Percentiles rank a stretch among this genome's conserved stretches.
These are phyloP conservation scores for Penicillium griseofulvum DNA, from an alignment of 2,329 filamentous ascomycete species.

Conservation along the genomic window DNA sequence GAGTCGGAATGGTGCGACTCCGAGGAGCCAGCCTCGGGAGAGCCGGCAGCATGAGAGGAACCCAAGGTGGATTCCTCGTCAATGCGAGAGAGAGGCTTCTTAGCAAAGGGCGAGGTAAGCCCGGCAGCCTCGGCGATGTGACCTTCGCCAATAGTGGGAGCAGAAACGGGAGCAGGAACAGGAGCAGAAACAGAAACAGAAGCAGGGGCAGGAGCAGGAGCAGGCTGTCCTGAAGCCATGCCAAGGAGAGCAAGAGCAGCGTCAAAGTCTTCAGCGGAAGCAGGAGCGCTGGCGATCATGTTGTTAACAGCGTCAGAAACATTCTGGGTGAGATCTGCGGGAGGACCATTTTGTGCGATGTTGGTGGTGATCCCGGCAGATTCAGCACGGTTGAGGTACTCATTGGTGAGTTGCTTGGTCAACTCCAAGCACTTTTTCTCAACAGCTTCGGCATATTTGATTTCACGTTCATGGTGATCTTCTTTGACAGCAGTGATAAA, in stretches of 20 bases:
- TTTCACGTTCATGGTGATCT: conserved; percentile 1
- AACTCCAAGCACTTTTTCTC: conserved; percentile 9
- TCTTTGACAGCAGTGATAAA: conserved; percentile 20
- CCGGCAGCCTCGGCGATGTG: background rate
- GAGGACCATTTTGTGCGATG: background rate
- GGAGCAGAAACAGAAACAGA: too few species aligned
- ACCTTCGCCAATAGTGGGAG: background rate
- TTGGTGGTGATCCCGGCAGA: background rate
- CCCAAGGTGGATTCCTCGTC: conserved; percentile 5
- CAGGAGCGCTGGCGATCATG: conserved; percentile 4
- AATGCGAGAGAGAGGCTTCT: conserved; percentile 2
- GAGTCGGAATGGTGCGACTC: conserved; percentile 3
- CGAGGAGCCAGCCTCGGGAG: background rate
- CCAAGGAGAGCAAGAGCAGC: conserved; percentile 17
- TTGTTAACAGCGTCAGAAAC: conserved; percentile 6
- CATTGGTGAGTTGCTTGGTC: conserved; percentile 8
- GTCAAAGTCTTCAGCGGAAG: conserved; percentile 8
- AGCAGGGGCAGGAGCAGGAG: background rate
- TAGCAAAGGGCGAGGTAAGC: background rate
- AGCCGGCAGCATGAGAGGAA: conserved; percentile 4
- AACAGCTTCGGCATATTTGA: conserved; percentile 6
- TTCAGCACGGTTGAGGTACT: conserved; percentile 7
- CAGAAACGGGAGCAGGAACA: too few species aligned
- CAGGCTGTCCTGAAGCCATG: conserved; percentile 2
- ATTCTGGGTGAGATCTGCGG: background rate